phyloP scores from a whole-genome alignment of 176 grass and related monocot species.

The Aegilops longissima region DNA sequence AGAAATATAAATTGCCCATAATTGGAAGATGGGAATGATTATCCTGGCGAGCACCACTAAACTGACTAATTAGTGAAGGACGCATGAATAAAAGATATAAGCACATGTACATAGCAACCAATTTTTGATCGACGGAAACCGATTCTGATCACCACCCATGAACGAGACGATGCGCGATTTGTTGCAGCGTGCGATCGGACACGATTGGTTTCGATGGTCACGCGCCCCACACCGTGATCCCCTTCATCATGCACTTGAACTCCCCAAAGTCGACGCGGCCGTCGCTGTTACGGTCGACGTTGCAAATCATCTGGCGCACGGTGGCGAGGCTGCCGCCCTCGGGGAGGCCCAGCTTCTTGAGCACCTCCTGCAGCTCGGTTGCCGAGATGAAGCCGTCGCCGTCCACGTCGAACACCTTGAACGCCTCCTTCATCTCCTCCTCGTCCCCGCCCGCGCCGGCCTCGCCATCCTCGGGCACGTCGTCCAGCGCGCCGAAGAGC shows the following conservation, averaged over 20 bases:
- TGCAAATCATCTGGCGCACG: conserved; percentile 61
- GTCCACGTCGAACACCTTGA: conserved; percentile 56
- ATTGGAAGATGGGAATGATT: neutral
- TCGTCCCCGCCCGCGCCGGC: neutral
- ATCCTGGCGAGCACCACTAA: neutral
- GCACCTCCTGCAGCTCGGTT: conserved; percentile 52
- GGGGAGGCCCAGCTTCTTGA: too few relatives aligned
- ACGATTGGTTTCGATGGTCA: neutral
- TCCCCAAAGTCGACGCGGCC: conserved; percentile 39
- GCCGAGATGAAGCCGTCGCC: conserved; percentile 69
- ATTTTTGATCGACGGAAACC: neutral
- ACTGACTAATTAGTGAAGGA: neutral
- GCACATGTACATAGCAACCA: neutral
- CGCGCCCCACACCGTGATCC: conserved; percentile 44
- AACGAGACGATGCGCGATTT: neutral
- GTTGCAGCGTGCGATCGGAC: neutral
- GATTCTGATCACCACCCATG: neutral
- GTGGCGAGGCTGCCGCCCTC: conserved; percentile 37
- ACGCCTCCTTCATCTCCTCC: conserved; percentile 54
- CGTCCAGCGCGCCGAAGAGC: conserved; percentile 13
- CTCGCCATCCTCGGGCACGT: neutral
- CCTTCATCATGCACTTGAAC: conserved; percentile 72
- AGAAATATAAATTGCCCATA: neutral
- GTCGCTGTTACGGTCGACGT: conserved; percentile 57
- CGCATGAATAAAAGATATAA: neutral